These are phyloP conservation scores for Parvularia atlantis DNA, from an alignment of 78 protist genomes.

Conservation along the genomic window DNA sequence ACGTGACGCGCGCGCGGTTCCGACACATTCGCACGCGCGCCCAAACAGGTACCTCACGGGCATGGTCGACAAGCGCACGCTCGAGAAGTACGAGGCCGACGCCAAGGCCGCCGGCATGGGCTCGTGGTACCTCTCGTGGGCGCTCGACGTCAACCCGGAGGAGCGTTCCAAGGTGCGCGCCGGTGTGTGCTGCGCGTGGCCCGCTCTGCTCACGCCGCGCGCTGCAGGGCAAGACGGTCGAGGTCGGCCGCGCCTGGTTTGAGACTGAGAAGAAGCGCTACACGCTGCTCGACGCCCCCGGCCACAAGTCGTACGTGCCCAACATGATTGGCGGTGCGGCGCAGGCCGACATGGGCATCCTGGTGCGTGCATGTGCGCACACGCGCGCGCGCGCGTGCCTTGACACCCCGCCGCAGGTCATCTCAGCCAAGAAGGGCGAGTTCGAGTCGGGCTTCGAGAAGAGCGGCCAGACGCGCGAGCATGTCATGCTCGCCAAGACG, in stretches of 20 bases:
- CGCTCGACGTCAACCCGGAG: slow-evolving; percentile 87
- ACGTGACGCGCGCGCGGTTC: too few relatives aligned
- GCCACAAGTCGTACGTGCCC: slow-evolving; percentile 86
- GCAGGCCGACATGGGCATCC: slow-evolving; percentile 94
- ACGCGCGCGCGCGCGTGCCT: too few relatives aligned
- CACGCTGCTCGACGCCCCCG: slow-evolving; percentile 97
- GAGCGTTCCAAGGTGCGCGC: slow-evolving; percentile 72
- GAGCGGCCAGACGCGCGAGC: slow-evolving; percentile 97
- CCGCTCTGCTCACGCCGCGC: not conserved
- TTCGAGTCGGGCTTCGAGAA: slow-evolving; percentile 96
- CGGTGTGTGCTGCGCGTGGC: slow-evolving; percentile 6
- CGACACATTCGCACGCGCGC: not conserved
- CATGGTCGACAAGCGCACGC: slow-evolving; percentile 86
- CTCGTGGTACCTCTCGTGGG: slow-evolving; percentile 87
- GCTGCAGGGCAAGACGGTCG: slow-evolving; percentile 65
- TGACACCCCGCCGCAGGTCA: too few relatives aligned
- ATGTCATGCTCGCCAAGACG: slow-evolving; percentile 92
- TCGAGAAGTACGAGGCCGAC: slow-evolving; percentile 89
- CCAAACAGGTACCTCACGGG: slow-evolving; percentile 46
- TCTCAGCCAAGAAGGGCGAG: slow-evolving; percentile 93
- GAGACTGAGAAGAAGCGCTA: slow-evolving; percentile 66
- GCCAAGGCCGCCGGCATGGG: slow-evolving; percentile 71
- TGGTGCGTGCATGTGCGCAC: slow-evolving; percentile 36
- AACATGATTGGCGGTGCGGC: slow-evolving; percentile 97
- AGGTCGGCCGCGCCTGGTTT: slow-evolving; percentile 86